Evolutionary conservation across 805 yeast genomes (phyloP), one percentile per base, ranked within the genome.

Genomic region (Pichia cephalocereana): DNA sequence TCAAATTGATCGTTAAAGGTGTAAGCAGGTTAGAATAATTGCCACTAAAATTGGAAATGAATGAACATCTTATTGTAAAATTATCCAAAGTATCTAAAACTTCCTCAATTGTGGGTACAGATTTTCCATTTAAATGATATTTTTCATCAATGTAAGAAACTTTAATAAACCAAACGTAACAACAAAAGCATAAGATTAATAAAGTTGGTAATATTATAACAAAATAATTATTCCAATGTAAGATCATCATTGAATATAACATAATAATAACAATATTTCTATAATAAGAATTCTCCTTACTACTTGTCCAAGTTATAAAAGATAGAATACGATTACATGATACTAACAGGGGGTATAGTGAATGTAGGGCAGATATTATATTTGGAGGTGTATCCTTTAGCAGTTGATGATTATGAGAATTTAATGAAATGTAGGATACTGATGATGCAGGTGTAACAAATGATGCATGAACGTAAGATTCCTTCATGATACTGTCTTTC

Each of bases 301-400:
- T 72, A 50, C 75, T 75, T 1, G 83, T 76, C 83, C 83, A 77
- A 1, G 82, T 76, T 19, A 76, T 51, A 14, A 74, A 58, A 38
- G 74, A 74, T 17, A 77, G 57, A 8, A 69, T 47, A 40, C 67
- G 62, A 56, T 77, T 80, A 7, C 71, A 57, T 23, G 76, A 54
- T 15, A 74, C 56, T 32, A 77, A 60, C 49, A 71, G 63, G 1
- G 82, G 82, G 51, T 73, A 76, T 31, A 71, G 66, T 40, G 71
- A 65, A 37, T 75, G 67, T 30, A 77, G 63, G 1, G 77, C 72
- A 9, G 75, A 63, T 8, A 76, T 66, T n/a, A 77, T 57, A 7
- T 67, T 54, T 4, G 80, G 80, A n/a, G 66, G 59, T 1, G 63
- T 64, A 6, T 52, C 44, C 9, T 48, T 46, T 12, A 65, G 46